phyloP scores from a whole-genome alignment of 768 basidiomycete species.

The Pleurotus cornucopiae region DNA sequence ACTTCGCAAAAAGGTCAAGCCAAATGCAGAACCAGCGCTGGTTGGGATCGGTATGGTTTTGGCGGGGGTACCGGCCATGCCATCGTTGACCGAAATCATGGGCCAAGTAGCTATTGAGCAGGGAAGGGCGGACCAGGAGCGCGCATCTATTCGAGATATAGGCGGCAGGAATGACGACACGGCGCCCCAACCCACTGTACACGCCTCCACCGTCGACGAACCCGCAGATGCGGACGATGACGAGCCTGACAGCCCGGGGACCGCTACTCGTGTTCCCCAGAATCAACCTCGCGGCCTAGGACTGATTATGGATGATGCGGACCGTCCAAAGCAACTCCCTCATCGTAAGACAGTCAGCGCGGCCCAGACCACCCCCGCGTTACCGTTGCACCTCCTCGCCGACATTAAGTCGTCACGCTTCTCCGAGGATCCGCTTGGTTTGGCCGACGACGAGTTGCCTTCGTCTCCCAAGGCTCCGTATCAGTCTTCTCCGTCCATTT shows the following conservation, averaged over 20 bases:
- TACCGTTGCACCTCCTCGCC: slow-evolving; percentile 55
- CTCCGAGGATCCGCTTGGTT: slow-evolving; percentile 74
- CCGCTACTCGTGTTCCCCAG: slow-evolving; percentile 8
- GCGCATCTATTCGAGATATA: slow-evolving; percentile 39
- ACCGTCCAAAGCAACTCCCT: slow-evolving; percentile 14
- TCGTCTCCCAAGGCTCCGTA: slow-evolving; percentile 39
- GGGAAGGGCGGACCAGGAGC: slow-evolving; percentile 71
- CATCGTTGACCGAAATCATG: slow-evolving; percentile 63
- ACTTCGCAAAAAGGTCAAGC: slow-evolving; percentile 61
- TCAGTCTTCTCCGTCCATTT: slow-evolving; percentile 70
- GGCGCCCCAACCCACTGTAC: slow-evolving; percentile 20
- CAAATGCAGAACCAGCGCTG: slow-evolving; percentile 68
- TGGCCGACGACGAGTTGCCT: slow-evolving; percentile 45
- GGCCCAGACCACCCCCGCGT: slow-evolving; percentile 71
- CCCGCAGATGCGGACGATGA: slow-evolving; percentile 30
- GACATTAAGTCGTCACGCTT: slow-evolving; percentile 47
- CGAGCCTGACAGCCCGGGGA: slow-evolving; percentile 13
- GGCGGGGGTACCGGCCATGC: slow-evolving; percentile 76
- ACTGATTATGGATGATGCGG: slow-evolving; percentile 14
- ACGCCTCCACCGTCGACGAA: slow-evolving; percentile 21
- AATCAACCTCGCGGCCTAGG: slow-evolving; percentile 14
- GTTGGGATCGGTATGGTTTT: slow-evolving; percentile 83
- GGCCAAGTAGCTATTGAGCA: slow-evolving; percentile 89
- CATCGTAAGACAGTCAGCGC: slow-evolving; percentile 53
- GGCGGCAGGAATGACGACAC: slow-evolving; percentile 41